These are phyloP conservation scores for Pyrus hybrid DNA, from an alignment of 331 rosid species.

Conservation along the genomic window DNA sequence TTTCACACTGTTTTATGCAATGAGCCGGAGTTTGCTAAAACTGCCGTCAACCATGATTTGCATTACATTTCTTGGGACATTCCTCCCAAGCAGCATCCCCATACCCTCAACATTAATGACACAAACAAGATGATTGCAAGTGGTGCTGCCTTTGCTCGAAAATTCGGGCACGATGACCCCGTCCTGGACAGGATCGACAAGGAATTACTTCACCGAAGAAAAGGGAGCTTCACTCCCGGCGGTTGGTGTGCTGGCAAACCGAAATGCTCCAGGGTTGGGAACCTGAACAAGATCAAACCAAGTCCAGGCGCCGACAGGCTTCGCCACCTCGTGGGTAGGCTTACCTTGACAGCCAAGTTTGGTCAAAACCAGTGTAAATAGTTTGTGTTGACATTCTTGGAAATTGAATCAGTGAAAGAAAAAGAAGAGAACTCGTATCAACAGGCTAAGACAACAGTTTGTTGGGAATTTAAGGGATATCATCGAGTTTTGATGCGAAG, in stretches of 20 bases:
- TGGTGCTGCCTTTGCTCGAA: conserved; percentile 78
- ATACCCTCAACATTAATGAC: conserved; percentile 60
- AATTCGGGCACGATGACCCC: conserved; percentile 50
- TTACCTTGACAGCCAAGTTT: conserved; percentile 31
- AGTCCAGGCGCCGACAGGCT: conserved; percentile 68
- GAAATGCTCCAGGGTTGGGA: conserved; percentile 65
- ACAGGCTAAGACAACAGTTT: not conserved
- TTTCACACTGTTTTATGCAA: conserved; percentile 92
- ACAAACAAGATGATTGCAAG: conserved; percentile 63
- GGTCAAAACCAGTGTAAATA: conserved; percentile 67
- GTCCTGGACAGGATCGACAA: conserved; percentile 61
- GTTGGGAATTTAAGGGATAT: not conserved
- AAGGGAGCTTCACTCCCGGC: conserved; percentile 60
- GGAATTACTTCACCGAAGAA: conserved; percentile 36
- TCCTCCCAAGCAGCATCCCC: conserved; percentile 92
- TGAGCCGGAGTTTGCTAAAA: conserved; percentile 60
- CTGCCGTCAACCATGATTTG: conserved; percentile 66
- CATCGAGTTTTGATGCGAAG: not conserved
- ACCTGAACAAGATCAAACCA: conserved; percentile 59
- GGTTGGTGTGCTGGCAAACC: conserved; percentile 88
- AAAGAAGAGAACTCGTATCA: not conserved
- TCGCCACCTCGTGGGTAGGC: conserved; percentile 30
- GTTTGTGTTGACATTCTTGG: conserved; percentile 21
- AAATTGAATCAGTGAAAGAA: conserved; percentile 2
- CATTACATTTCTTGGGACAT: conserved; percentile 84